phyloP scores from a whole-genome alignment of 352 stramenopile species.

The Hyaloperonospora brassicae region DNA sequence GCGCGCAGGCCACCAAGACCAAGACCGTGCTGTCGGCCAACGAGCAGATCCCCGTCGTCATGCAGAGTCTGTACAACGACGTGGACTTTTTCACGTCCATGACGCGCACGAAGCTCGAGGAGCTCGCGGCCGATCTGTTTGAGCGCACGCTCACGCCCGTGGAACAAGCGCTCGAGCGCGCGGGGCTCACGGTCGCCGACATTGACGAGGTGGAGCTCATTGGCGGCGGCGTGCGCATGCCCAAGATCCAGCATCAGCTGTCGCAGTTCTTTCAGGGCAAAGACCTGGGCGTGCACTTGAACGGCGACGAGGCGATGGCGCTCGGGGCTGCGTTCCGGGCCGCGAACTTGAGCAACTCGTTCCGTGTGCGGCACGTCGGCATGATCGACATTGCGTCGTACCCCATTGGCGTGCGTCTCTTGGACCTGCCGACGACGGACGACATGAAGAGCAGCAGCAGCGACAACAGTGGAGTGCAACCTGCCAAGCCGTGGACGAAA shows the following conservation, averaged over 20 bases:
- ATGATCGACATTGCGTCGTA: conserved; percentile 91
- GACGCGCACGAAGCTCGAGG: conserved; percentile 88
- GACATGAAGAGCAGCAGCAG: conserved; percentile 29
- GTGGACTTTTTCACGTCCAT: conserved; percentile 90
- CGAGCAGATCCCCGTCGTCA: conserved; percentile 91
- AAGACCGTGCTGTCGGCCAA: conserved; percentile 98
- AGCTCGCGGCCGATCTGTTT: conserved; percentile 86
- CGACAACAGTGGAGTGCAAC: conserved; percentile 42
- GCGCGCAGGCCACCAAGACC: conserved; percentile 92
- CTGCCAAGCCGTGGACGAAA: conserved; percentile 83
- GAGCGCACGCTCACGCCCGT: conserved; percentile 82
- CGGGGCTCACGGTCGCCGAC: conserved; percentile 87
- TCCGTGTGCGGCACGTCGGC: conserved; percentile 92
- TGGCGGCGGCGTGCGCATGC: conserved; percentile 93
- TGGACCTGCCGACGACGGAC: conserved; percentile 56
- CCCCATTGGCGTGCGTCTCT: conserved; percentile 79
- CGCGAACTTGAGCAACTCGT: conserved; percentile 94
- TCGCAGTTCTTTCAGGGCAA: conserved; percentile 60
- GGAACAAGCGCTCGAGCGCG: conserved; percentile 73
- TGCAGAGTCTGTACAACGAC: conserved; percentile 92
- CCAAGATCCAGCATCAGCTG: conserved; percentile 89
- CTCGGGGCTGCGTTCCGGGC: conserved; percentile 92
- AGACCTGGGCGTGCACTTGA: conserved; percentile 94
- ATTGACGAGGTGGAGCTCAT: conserved; percentile 95
- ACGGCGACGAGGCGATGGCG: conserved; percentile 97